These are phyloP conservation scores for Chaetomium olivaceum DNA, from an alignment of 2,329 filamentous ascomycete species.

Conservation along the genomic window DNA sequence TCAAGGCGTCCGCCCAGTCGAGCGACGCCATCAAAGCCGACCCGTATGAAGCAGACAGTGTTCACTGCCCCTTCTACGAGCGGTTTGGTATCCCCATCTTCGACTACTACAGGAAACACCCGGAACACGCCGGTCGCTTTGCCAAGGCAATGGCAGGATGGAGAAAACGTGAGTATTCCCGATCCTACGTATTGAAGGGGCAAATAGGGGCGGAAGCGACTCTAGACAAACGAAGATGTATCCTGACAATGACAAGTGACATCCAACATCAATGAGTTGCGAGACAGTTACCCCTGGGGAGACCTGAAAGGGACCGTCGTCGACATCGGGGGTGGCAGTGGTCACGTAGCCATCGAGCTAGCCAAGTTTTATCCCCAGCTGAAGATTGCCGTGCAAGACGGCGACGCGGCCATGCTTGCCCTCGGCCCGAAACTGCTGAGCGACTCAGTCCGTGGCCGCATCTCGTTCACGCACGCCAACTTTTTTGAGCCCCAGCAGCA, in stretches of 20 bases:
- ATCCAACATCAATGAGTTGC: neutral
- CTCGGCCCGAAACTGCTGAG: neutral
- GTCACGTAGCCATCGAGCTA: neutral
- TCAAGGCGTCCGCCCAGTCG: neutral
- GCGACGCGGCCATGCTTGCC: neutral
- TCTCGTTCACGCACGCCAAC: neutral
- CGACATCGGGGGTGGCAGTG: neutral
- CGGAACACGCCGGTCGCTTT: neutral
- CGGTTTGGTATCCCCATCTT: neutral
- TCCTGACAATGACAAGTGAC: neutral
- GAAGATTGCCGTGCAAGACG: neutral
- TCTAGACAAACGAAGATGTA: neutral
- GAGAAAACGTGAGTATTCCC: neutral
- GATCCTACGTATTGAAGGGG: neutral
- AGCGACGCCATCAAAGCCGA: neutral
- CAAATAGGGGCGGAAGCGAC: neutral
- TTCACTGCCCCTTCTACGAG: neutral
- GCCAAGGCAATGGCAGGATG: neutral
- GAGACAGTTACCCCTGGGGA: neutral
- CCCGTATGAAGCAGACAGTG: neutral
- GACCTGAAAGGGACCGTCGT: neutral
- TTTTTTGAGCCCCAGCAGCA: neutral
- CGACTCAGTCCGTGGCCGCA: neutral
- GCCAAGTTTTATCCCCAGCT: neutral
- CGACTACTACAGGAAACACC: neutral